Percentiles rank a stretch among this genome's conserved stretches.
phyloP scores from a whole-genome alignment of 805 yeast species.

The Kodamaea kaohsiungensis region DNA sequence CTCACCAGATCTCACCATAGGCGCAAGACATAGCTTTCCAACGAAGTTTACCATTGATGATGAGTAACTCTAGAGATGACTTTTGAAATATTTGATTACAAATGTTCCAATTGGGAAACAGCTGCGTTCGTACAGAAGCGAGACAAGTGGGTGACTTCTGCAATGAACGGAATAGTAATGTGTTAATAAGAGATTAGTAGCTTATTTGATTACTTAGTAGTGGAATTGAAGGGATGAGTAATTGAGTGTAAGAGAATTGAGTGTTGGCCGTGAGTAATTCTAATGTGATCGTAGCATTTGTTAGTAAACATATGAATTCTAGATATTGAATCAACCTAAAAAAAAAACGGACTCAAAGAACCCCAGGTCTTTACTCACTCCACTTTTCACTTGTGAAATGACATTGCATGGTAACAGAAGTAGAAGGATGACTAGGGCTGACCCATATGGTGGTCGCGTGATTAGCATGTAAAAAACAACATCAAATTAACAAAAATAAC shows the following conservation, averaged over 20 bases:
- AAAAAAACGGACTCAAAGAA: too few relatives aligned
- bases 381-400: background rate
- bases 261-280: background rate
- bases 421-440: background rate
- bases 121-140: background rate
- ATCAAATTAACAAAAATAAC: background rate
- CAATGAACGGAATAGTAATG: background rate
- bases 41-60: slow-evolving; percentile 60
- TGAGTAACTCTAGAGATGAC: background rate
- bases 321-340: too few relatives aligned
- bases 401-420: background rate
- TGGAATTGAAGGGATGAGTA: background rate
- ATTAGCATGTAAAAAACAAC: background rate
- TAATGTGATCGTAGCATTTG: background rate
- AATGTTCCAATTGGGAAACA: background rate
- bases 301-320: too few relatives aligned
- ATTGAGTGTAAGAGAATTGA: background rate
- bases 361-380: background rate
- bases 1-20: slow-evolving; percentile 97
- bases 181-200: background rate
- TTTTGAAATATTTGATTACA: background rate
- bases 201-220: background rate
- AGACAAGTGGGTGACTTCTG: background rate
- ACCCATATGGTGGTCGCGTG: background rate
- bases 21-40: slow-evolving; percentile 85